Evolutionary conservation across 108 stramenopile species (phyloP).

Genomic region (Seminavis robusta): DNA sequence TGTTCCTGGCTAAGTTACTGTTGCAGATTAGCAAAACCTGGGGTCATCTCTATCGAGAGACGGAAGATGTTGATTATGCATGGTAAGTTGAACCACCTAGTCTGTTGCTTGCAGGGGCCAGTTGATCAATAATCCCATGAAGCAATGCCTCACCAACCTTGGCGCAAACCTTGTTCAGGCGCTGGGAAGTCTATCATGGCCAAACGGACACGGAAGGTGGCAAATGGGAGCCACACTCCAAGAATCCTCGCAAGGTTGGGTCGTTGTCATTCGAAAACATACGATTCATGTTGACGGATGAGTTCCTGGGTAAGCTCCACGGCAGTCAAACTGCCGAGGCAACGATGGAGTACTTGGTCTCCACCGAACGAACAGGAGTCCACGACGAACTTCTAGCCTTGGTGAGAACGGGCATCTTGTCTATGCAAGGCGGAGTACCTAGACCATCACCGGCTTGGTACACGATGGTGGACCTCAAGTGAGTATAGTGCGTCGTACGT

Average conservation of each 20-base stretch:
- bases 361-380: constrained; percentile 51
- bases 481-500: too few species aligned
- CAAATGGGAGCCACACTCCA: constrained; percentile 42
- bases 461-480: constrained; percentile 47
- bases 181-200: constrained; percentile 68
- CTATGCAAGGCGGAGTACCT: constrained; percentile 43
- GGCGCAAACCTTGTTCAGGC: constrained; percentile 22
- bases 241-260: constrained; percentile 59
- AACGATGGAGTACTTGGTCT: constrained; percentile 41
- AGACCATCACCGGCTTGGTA: constrained; percentile 53
- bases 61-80: constrained; percentile 64
- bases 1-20: constrained; percentile 53
- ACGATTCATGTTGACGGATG: constrained; percentile 37
- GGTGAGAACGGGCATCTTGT: constrained; percentile 34
- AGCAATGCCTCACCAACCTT: background rate
- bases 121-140: background rate
- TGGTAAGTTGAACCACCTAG: constrained; percentile 38
- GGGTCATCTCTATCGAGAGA: constrained; percentile 77
- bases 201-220: constrained; percentile 16
- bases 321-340: background rate
- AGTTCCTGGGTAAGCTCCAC: constrained; percentile 13
- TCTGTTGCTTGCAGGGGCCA: background rate
- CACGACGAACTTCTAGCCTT: constrained; percentile 64
- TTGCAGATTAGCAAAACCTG: constrained; percentile 60
- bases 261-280: constrained; percentile 60